Conservation (phyloP, 495 filamentous ascomycete species). For the Aspergillus cavernicola region DNA sequence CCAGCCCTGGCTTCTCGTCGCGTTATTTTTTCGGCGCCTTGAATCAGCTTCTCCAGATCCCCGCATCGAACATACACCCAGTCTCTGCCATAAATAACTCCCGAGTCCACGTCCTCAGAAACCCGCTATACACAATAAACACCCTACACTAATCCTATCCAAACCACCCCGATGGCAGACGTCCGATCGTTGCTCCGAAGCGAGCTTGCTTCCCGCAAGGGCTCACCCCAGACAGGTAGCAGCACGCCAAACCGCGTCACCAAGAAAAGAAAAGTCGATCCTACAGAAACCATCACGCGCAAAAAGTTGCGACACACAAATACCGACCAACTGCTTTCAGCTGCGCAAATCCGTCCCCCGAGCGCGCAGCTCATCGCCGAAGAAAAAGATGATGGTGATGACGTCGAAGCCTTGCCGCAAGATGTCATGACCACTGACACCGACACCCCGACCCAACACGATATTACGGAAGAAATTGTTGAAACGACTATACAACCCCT, state of each 20-base stretch:
- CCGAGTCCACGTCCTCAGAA: not conserved
- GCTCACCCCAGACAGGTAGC: constrained; percentile 44
- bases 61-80: constrained; percentile 16
- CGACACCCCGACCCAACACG: constrained; percentile 19
- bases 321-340: constrained; percentile 24
- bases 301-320: constrained; percentile 45
- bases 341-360: constrained; percentile 22
- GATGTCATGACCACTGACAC: constrained; percentile 26
- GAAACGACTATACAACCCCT: constrained; percentile 12
- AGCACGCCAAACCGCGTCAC: constrained; percentile 38
- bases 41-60: constrained; percentile 21
- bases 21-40: constrained; percentile 18
- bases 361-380: constrained; percentile 23
- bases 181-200: constrained; percentile 77
- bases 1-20: constrained; percentile 13
- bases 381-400: constrained; percentile 16
- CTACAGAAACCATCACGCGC: constrained; percentile 41
- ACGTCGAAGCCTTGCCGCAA: constrained; percentile 31
- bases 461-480: constrained; percentile 13
- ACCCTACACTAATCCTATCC: not conserved
- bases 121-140: not conserved
- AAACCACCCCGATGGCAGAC: constrained; percentile 62
- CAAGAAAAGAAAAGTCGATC: constrained; percentile 57
- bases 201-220: constrained; percentile 73
- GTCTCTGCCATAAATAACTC: not conserved